phyloP scores from a whole-genome alignment of 1,139 yeast genomes.

The Hansenula anomala region DNA sequence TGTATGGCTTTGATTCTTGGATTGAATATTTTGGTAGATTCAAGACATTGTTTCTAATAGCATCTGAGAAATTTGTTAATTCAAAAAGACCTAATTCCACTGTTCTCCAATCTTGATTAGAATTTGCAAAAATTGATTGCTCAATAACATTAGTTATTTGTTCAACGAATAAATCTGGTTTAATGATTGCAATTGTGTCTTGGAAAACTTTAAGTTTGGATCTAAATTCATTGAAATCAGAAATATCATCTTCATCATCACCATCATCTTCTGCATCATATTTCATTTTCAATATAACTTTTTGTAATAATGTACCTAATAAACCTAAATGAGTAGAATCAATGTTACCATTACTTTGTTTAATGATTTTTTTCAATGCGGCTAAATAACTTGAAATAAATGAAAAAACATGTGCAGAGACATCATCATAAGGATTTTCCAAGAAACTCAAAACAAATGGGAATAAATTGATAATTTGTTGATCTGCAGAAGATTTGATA shows the following conservation, averaged over 20 bases:
- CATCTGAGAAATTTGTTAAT: constrained; percentile 73
- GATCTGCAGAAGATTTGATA: constrained; percentile 37
- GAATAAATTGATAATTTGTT: constrained; percentile 55
- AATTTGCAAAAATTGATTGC: constrained; percentile 41
- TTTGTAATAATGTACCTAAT: constrained; percentile 58
- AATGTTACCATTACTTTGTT: constrained; percentile 29
- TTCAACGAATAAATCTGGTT: constrained; percentile 68
- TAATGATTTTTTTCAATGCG: constrained; percentile 53
- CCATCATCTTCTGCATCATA: constrained; percentile 75
- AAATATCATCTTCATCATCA: constrained; percentile 61
- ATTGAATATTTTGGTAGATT: constrained; percentile 63
- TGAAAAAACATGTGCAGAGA: constrained; percentile 77
- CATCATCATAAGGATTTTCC: constrained; percentile 83
- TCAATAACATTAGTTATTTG: constrained; percentile 65
- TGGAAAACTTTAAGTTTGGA: constrained; percentile 70
- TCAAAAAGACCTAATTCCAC: constrained; percentile 86
- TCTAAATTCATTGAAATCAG: constrained; percentile 73
- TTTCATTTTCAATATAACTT: constrained; percentile 72
- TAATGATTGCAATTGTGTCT: constrained; percentile 75
- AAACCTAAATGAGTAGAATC: constrained; percentile 39
- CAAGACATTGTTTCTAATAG: constrained; percentile 68
- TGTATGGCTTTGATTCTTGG: constrained; percentile 54
- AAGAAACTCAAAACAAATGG: constrained; percentile 72
- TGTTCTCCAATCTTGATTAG: constrained; percentile 60
- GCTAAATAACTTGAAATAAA: constrained; percentile 72